Conservation (phyloP, 164 flowering plant genomes). For the Vitis labrusca region DNA sequence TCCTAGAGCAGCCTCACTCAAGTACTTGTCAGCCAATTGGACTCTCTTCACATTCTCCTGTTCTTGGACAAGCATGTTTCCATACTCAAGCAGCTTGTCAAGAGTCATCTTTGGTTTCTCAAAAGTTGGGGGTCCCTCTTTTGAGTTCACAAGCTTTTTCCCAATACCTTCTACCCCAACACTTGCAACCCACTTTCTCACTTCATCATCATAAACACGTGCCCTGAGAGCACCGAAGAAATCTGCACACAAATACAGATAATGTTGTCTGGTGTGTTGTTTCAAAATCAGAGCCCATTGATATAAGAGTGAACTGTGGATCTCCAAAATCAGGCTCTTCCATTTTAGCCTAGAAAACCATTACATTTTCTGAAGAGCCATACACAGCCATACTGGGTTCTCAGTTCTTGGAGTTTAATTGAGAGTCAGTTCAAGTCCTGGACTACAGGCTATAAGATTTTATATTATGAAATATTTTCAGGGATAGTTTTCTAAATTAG, state of each 20-base stretch:
- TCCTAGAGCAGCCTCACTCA: conserved; percentile 54
- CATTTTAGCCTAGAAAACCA: too few relatives aligned
- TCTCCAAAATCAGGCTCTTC: too few relatives aligned
- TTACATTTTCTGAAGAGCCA: too few relatives aligned
- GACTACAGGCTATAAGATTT: too few relatives aligned
- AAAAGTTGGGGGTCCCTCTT: conserved; percentile 44
- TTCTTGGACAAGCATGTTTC: conserved; percentile 50
- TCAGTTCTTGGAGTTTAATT: too few relatives aligned
- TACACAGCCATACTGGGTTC: too few relatives aligned
- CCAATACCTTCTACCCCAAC: conserved; percentile 38
- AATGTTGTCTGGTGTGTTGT: too few relatives aligned
- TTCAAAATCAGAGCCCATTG: too few relatives aligned
- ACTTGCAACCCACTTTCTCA: conserved; percentile 37
- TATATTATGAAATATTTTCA: too few relatives aligned
- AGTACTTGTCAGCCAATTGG: conserved; percentile 45
- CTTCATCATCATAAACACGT: conserved; percentile 52
- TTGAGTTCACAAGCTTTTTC: conserved; percentile 48
- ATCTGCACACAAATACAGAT: conserved; percentile 25
- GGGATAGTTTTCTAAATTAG: too few relatives aligned
- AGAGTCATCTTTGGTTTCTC: conserved; percentile 48
- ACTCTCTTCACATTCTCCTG: conserved; percentile 64
- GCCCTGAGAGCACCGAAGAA: conserved; percentile 58
- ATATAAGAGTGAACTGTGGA: too few relatives aligned
- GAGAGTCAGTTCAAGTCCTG: too few relatives aligned
- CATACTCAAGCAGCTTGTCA: conserved; percentile 43